Evolutionary conservation across 371 early-diverging fungal genomes (phyloP).

Genomic region (Quaeritorhiza haematococci): DNA sequence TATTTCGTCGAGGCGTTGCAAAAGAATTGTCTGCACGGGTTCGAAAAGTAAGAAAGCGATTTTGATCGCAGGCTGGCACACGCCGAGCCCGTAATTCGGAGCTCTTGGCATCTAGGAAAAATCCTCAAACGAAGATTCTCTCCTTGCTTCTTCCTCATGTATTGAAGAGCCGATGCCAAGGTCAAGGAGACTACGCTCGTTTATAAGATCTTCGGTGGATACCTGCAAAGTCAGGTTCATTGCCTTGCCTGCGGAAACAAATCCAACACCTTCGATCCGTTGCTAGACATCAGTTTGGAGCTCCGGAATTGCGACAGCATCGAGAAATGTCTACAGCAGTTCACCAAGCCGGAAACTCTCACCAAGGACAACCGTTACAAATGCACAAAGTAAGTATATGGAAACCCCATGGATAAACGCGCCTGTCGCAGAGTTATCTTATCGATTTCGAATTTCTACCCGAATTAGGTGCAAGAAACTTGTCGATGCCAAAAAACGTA

Average conservation of each 20-base stretch:
- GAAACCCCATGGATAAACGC: not conserved
- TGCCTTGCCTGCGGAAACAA: slow-evolving; percentile 69
- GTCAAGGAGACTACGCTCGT: slow-evolving; percentile 70
- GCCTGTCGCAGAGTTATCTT: not conserved
- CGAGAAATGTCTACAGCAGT: slow-evolving; percentile 61
- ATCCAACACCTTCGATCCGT: slow-evolving; percentile 71
- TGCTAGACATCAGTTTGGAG: slow-evolving; percentile 76
- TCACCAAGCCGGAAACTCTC: slow-evolving; percentile 60
- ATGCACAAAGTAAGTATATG: slow-evolving; percentile 48
- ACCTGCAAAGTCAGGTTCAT: slow-evolving; percentile 67
- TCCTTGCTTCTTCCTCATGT: too few relatives aligned
- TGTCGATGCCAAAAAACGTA: slow-evolving; percentile 71
- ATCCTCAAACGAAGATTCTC: too few relatives aligned
- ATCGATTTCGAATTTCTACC: slow-evolving; percentile 19
- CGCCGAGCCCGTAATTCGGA: not conserved
- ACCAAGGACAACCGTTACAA: slow-evolving; percentile 56
- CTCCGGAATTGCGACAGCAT: slow-evolving; percentile 58
- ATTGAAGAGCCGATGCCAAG: slow-evolving; percentile 53
- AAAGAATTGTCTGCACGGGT: slow-evolving; percentile 46
- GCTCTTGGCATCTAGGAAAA: too few relatives aligned
- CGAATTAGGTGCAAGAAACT: slow-evolving; percentile 55
- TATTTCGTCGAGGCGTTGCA: slow-evolving; percentile 58
- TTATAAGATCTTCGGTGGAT: slow-evolving; percentile 80
- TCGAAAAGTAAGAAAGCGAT: slow-evolving; percentile 26
- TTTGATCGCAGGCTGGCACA: too few relatives aligned